Evolutionary conservation across 768 basidiomycete species (phyloP).

Genomic region (Trametes sanguinea): DNA sequence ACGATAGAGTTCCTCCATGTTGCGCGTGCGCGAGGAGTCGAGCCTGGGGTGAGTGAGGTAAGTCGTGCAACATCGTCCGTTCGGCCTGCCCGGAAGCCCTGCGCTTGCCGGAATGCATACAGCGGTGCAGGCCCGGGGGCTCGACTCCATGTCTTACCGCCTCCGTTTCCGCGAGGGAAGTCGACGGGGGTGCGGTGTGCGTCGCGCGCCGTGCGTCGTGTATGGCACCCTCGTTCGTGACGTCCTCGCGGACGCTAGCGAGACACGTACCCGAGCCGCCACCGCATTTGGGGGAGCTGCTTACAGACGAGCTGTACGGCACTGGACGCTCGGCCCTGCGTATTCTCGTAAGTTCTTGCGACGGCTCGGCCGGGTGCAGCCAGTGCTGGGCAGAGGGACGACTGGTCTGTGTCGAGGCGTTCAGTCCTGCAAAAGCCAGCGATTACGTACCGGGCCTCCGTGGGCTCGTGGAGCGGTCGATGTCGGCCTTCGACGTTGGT

Average conservation of each 20-base stretch:
- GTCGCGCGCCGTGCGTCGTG: not conserved
- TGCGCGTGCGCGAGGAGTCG: slow-evolving; percentile 13
- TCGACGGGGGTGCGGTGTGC: not conserved
- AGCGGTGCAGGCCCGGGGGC: not conserved
- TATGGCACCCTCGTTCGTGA: not conserved
- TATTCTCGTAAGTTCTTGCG: not conserved
- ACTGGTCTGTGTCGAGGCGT: not conserved
- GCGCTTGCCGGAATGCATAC: too few species aligned
- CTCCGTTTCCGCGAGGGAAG: not conserved
- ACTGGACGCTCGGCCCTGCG: not conserved
- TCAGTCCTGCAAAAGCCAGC: slow-evolving; percentile 3
- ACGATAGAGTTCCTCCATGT: slow-evolving; percentile 1
- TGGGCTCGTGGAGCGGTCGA: slow-evolving; percentile 1
- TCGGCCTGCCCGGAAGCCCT: too few species aligned
- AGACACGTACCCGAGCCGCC: slow-evolving; percentile 11
- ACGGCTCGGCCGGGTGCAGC: not conserved
- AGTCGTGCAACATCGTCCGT: not conserved
- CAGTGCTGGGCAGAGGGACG: not conserved
- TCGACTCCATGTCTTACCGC: too few species aligned
- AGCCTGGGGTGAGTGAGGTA: not conserved
- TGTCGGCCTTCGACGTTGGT: slow-evolving; percentile 7
- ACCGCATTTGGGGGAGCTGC: slow-evolving; percentile 2
- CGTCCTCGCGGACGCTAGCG: not conserved
- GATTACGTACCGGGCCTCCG: slow-evolving; percentile 22
- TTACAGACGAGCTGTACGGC: not conserved